A percentile compares a stretch with the other conserved stretches of the same genome.
Evolutionary conservation across 2,329 filamentous ascomycete genomes (phyloP).

Genomic region (Alternaria tenuissima): DNA sequence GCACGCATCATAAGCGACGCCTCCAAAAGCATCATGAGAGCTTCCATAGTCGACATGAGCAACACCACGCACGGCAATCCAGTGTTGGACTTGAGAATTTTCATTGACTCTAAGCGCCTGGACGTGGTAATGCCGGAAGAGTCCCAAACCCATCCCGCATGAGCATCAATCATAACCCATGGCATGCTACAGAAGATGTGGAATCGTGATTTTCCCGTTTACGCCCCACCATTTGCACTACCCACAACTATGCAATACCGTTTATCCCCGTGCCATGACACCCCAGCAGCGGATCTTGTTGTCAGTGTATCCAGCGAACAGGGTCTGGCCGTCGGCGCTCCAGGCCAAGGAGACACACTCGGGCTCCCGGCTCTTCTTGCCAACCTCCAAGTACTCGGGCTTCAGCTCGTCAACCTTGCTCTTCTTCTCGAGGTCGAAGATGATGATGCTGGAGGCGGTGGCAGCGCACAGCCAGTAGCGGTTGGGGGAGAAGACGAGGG

Average conservation of each 20-base stretch:
- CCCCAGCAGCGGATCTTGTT: constrained; percentile 71
- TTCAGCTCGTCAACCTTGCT: constrained; percentile 99
- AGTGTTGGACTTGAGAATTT: constrained; percentile 52
- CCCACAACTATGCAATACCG: constrained; percentile 31
- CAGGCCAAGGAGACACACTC: constrained; percentile 98
- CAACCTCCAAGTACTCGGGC: constrained; percentile 93
- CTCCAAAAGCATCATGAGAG: background rate
- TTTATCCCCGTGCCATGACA: constrained; percentile 53
- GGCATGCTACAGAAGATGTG: constrained; percentile 51
- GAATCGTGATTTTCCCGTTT: constrained; percentile 51
- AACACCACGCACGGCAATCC: constrained; percentile 14
- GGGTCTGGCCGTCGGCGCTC: constrained; percentile 97
- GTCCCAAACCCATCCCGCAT: constrained; percentile 47
- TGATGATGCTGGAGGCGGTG: constrained; percentile 97
- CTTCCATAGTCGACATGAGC: background rate
- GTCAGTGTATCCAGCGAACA: constrained; percentile 99
- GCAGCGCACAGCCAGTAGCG: constrained; percentile 99
- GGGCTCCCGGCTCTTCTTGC: constrained; percentile 99
- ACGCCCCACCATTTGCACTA: constrained; percentile 32
- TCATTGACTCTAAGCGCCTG: constrained; percentile 55
- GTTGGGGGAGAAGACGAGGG: constrained; percentile 99
- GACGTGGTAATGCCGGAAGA: constrained; percentile 52
- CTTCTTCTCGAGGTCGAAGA: constrained; percentile 99
- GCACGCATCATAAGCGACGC: constrained; percentile 48
- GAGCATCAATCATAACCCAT: constrained; percentile 49